Base-by-base conservation (phyloP, 371 early-diverging fungal species). In the Syncephalastrum sp. region DNA sequence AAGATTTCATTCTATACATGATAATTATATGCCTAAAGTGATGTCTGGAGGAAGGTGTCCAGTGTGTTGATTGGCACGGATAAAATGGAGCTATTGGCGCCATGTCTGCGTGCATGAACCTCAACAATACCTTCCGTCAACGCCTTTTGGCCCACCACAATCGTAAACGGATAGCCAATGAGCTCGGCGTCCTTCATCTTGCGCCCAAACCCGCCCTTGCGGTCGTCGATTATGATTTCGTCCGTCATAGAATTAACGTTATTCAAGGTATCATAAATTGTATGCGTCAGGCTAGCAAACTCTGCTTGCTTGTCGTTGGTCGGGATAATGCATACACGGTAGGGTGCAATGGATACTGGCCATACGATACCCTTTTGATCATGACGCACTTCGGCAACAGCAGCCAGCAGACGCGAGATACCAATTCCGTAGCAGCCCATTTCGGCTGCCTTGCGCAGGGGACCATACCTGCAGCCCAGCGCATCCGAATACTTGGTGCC, bases 401-500 rank as follows among this genome's bases (percentile, higher is more conserved):
- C 89, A 6, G 91, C 91, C 13, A 94, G 62, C 17, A 93, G 55
- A 5, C 96, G 81, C 5, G 91, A 83, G 13, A 95, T 76, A 23
- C 96, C 96, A 29, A 96, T 83, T 15, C 95, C 96, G 57, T 85
- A 96, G 69, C 95, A 96, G 10, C 96, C 96, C 96, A 95, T 96
- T 59, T 90, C 85, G 38, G 89, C 85, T 21, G 85, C 84, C 58
- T 49, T 21, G n/a, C 48, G 33, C 13, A 8, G 24, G 0, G 77
- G 70, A 27, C 57, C 54, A 60, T 84, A 85, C 0, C 62, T 70
- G 14, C 94, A 91, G 15, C 79, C 75, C 43, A 96, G 64, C 1
- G 81, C 75, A 13, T 61, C 51, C 3, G 94, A 93, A 68, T 94
- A 96, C 61, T 86, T 88, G 15, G 89, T 91, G 13, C 95, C 95